phyloP scores from a whole-genome alignment of 1,284 basidiomycete genomes.

The Cystobasidium sp. region DNA sequence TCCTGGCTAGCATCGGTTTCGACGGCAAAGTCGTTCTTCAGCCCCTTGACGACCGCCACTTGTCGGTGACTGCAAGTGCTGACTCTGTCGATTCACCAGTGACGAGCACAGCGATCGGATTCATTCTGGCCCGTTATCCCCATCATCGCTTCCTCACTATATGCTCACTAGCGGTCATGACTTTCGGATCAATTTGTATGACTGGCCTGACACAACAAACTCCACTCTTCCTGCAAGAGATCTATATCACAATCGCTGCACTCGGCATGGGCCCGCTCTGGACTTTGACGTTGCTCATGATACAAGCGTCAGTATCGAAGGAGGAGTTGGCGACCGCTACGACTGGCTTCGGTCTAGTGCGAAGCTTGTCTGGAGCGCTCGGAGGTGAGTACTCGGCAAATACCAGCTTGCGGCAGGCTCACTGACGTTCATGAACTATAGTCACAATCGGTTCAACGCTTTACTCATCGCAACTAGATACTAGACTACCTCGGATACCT shows the following conservation, averaged over 20 bases:
- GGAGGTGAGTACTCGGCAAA: constrained; percentile 13
- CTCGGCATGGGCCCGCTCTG: constrained; percentile 29
- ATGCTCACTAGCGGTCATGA: constrained; percentile 2
- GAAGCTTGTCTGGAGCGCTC: constrained; percentile 24
- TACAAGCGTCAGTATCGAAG: constrained; percentile 23
- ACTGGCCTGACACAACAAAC: constrained; percentile 2
- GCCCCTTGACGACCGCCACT: no score
- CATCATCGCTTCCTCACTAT: constrained; percentile 22
- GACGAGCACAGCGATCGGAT: constrained; percentile 11
- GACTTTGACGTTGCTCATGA: constrained; percentile 24
- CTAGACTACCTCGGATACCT: constrained; percentile 10
- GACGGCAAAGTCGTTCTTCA: no score
- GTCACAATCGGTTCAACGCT: constrained; percentile 28
- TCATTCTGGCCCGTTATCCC: constrained; percentile 19
- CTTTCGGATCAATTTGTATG: constrained; percentile 11
- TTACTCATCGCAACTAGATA: constrained; percentile 14
- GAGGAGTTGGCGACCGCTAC: constrained; percentile 28
- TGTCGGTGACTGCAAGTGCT: neutral
- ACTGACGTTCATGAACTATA: neutral
- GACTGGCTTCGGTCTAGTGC: constrained; percentile 24
- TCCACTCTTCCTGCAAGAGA: constrained; percentile 17
- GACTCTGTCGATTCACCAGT: constrained; percentile 5
- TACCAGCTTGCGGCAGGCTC: neutral
- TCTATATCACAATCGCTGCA: constrained; percentile 9
- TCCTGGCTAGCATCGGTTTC: neutral